Evolutionary conservation across 2,329 filamentous ascomycete species (phyloP).

Genomic region (Pseudogymnoascus sp.): DNA sequence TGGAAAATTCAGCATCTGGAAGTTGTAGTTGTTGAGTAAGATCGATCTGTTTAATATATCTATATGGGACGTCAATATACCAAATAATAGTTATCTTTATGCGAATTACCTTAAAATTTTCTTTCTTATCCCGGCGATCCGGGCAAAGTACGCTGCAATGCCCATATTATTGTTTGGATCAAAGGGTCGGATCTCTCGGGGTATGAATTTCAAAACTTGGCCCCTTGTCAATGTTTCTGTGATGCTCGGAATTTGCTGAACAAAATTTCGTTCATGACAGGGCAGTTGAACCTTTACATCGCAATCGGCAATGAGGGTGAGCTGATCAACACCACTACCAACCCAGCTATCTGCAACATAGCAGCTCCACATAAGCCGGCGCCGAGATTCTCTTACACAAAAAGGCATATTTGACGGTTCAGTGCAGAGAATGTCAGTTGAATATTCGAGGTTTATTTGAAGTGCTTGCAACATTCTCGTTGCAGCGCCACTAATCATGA

Average conservation of each 20-base stretch:
- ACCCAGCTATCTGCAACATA: conserved; percentile 26
- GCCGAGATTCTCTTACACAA: conserved; percentile 22
- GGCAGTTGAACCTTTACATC: conserved; percentile 24
- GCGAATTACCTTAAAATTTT: not conserved
- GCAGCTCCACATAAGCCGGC: conserved; percentile 28
- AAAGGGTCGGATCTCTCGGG: not conserved
- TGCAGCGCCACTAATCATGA: conserved; percentile 27
- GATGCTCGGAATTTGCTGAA: conserved; percentile 23
- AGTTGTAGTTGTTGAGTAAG: conserved; percentile 35
- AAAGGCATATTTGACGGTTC: conserved; percentile 15
- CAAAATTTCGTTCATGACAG: conserved; percentile 26
- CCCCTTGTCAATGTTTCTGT: conserved; percentile 23
- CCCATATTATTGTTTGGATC: conserved; percentile 1
- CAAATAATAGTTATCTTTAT: not conserved
- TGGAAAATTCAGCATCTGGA: conserved; percentile 35
- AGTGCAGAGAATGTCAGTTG: conserved; percentile 24
- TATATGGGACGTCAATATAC: not conserved
- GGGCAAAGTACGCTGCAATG: not conserved
- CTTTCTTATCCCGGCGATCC: conserved; percentile 5
- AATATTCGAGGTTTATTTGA: conserved; percentile 28
- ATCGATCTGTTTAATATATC: conserved; percentile 36
- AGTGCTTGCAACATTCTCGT: conserved; percentile 26
- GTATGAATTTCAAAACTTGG: conserved; percentile 17
- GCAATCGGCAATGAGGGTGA: conserved; percentile 24
- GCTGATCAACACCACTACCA: conserved; percentile 26